Evolutionary conservation across 106 monocot genomes (phyloP), one percentile per base, ranked within the genome.

Genomic region (Posidonia australis): DNA sequence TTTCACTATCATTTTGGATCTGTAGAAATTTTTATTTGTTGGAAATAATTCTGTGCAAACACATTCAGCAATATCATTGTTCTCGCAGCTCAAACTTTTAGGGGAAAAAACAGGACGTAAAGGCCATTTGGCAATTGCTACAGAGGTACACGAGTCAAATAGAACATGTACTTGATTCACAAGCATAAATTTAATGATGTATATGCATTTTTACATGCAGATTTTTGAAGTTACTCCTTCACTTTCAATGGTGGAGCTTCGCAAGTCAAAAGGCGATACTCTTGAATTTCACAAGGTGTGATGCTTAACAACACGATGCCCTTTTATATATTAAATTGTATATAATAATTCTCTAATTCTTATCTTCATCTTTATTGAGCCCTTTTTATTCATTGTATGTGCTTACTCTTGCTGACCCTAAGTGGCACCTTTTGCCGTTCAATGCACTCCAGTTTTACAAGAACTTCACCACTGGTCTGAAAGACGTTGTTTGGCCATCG

Each of bases 61-160:
- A 54, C 20, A 32, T 13, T 13, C 0, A 30, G 27, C n/a, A 29
- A 14, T 5, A 16, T 44, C 21, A 41, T 25, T 58, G 58, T 44
- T 59, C 18, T 27, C 29, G 66, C 79, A 93, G 93, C 54, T 93
- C 42, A 93, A 93, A 66, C 70, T 93, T 65, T 55, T 81, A 71
- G 86, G 93, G 9, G 88, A 85, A 69, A 86, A 83, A 48, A 76
- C 74, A 51, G 88, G 93, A 75, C 85, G 93, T 54, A 93, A 93
- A 79, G 93, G 93, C 0, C 85, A 83, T 36, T 65, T 93, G 54
- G 68, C 83, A 41, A 83, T 93, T 62, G 78, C 83, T 44, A 93
- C 93, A 18, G 88, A 93, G 93, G 93, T 82, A 74, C 20, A 5
- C 23, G 2, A 19, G 10, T 56, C 51, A 51, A 0, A 18, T 51